Conservation (phyloP, 75 land plant species). For the Sequoia sempervirens region DNA sequence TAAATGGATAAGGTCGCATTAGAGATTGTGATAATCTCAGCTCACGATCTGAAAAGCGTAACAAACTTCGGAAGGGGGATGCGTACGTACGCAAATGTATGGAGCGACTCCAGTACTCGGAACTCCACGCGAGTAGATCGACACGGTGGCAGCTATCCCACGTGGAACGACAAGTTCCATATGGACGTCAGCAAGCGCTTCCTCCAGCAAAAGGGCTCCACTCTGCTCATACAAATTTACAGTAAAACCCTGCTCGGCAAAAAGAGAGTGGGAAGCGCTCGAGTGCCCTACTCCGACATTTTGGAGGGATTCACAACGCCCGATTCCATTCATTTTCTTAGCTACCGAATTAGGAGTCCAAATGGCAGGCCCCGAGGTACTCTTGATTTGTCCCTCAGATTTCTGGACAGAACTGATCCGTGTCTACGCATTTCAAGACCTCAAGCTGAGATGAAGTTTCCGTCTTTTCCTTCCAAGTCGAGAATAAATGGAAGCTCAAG, state of each 20-base stretch:
- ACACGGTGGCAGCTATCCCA: background rate
- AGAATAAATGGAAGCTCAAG: too few relatives aligned
- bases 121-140: background rate
- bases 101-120: background rate
- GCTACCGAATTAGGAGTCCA: background rate
- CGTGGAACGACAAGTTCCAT: background rate
- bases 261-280: background rate
- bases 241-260: background rate
- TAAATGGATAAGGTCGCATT: background rate
- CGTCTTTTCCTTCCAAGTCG: background rate
- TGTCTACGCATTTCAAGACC: background rate
- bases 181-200: background rate
- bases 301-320: background rate
- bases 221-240: background rate
- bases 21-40: background rate
- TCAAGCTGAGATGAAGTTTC: background rate
- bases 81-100: background rate
- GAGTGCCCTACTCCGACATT: background rate
- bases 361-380: background rate
- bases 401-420: background rate
- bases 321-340: background rate
- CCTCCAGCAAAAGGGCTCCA: background rate
- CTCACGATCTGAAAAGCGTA: background rate
- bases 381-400: background rate
- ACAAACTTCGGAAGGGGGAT: background rate